Base-by-base conservation (phyloP, 768 basidiomycete species). In the Amanita exitialis region DNA sequence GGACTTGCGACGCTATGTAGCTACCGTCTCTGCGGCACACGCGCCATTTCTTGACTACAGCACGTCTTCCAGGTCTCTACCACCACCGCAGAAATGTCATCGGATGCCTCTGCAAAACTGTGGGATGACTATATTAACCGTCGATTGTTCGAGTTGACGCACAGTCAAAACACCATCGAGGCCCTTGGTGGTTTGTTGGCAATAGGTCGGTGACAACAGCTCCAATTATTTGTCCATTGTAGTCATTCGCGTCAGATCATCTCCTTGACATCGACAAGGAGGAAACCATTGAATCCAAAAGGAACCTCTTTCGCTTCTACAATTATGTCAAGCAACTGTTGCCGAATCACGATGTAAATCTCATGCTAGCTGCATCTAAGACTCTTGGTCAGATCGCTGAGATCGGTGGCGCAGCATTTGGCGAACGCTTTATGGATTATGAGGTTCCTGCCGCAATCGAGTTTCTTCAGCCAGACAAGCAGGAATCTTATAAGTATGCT, bases 341-440 rank as follows among this genome's bases (percentile, higher is more conserved):
- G 16, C 91, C 91, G 3, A 90, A 90, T 61, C 77, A 83, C 47
- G 95, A 97, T 64, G 80, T 91, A 60, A 86, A 88, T 64, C 82
- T 99, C 62, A 97, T 97, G 93, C 77, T 93, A 32, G 80, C 86
- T 7, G 91, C 92, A 1, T 91, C 93, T n/a, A 89, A 92, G 64
- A 91, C 90, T 0, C 77, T 93, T 25, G 92, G 92, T 0, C 77
- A 82, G 59, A 94, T 95, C 61, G 87, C 87, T 28, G 78, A 83
- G 52, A 83, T 90, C 23, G 89, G 89, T 18, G 90, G 89, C 2
- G 76, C 80, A 0, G 82, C 83, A 21, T 88, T 94, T 59, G 90
- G 89, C 54, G 90, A 94, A 60, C 75, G 80, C 3, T 92, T 94
- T 60, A 90, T 95, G 78, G 86, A 90, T 56, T 84, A 78, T 53